Base-by-base conservation (phyloP, 2,329 filamentous ascomycete genomes). In the Sporothrix humicola region DNA sequence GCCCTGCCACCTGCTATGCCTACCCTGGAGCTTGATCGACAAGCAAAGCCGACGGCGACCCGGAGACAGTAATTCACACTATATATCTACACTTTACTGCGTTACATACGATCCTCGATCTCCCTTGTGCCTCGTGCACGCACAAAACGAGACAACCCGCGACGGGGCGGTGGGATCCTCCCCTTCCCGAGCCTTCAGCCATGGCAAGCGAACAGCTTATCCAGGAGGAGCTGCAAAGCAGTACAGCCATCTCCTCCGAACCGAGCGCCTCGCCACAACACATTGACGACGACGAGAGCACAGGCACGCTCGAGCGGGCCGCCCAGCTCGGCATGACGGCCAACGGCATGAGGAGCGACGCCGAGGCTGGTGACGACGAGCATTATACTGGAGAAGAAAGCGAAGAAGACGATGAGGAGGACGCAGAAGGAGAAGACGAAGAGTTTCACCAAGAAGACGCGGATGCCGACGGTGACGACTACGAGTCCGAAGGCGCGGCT, bases 211-310 rank as follows among this genome's bases (percentile, higher is more conserved):
- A 85, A 72, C 87, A 87, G 77, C 82, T 85, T 69, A 88, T 87
- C 81, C 85, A 89, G 79, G 87, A 89, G 74, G 86, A 89, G 79
- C 82, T 88, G 73, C 87, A 88, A 77, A 86, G 87, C 77, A 88
- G 86, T 79, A 85, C 84, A 59, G 81, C 86, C 76, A 82, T 85
- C 73, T 87, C 86, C 5, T 87, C 86, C 6, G 86, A 87, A 73
- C 85, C 84, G 37, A 81, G 83, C 63, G 76, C 71, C 0, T 73
- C 70, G 8, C 68, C 68, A 1, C 77, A 79, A 1, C 77, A 79
- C 9, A 73, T 73, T 4, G 79, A 79, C 44, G 76, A 77, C 72
- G 82, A 82, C 37, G 78, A 79, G 48, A 79, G 77, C 65, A 82
- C 82, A 23, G 78, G 80, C 3, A 77, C 78, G 9, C 59, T 71